Evolutionary conservation across 2,329 filamentous ascomycete genomes (phyloP).

Genomic region (Bipolaris bicolor): DNA sequence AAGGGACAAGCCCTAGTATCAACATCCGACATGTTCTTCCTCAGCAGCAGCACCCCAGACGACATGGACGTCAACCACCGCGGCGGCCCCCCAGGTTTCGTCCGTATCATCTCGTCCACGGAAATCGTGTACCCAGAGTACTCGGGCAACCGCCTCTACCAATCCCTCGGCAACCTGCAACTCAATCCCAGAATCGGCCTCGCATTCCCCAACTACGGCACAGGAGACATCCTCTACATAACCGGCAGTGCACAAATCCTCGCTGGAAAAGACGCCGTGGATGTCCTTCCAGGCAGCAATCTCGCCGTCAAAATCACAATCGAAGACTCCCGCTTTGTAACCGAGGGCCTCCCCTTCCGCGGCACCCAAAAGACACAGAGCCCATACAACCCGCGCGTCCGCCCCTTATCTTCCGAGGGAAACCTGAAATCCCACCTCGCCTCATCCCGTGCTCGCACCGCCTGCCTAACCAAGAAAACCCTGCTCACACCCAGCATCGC

Average conservation of each 20-base stretch:
- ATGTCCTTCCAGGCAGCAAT: conserved; percentile 70
- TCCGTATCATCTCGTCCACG: conserved; percentile 68
- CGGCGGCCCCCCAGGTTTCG: conserved; percentile 75
- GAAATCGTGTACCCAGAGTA: conserved; percentile 80
- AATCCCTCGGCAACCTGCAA: conserved; percentile 79
- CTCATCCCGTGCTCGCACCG: conserved; percentile 46
- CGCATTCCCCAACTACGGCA: conserved; percentile 75
- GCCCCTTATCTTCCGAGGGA: conserved; percentile 67
- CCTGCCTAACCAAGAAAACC: conserved; percentile 65
- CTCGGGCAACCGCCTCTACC: conserved; percentile 83
- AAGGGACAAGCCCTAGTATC: conserved; percentile 65
- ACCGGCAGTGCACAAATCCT: conserved; percentile 74
- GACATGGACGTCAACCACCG: conserved; percentile 87
- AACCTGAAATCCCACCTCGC: conserved; percentile 30
- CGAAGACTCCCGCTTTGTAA: conserved; percentile 66
- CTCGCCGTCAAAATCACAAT: conserved; percentile 74
- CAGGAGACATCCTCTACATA: conserved; percentile 74
- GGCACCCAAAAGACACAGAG: conserved; percentile 65
- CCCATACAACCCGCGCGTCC: conserved; percentile 79
- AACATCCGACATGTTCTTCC: conserved; percentile 76
- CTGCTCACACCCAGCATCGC: conserved; percentile 69
- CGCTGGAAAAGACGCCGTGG: conserved; percentile 65
- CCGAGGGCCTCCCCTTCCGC: conserved; percentile 70
- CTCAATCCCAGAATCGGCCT: conserved; percentile 71
- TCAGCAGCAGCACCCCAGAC: conserved; percentile 67